Evolutionary conservation across 1,284 basidiomycete species (phyloP).

Genomic region (Sporisorium exsertum): DNA sequence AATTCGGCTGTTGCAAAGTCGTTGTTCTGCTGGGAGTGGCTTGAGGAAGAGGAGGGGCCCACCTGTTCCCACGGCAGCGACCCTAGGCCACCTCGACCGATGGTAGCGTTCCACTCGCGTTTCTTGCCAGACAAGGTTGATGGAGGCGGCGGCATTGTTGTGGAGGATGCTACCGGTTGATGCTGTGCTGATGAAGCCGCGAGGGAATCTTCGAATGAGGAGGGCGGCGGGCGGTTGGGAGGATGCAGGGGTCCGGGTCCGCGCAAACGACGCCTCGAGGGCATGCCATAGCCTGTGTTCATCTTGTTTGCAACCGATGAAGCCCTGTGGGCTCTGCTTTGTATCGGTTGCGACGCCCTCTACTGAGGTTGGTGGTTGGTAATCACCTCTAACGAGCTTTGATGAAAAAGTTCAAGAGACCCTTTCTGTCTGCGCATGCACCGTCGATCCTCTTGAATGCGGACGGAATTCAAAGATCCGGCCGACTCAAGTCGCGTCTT

Average conservation of each 20-base stretch:
- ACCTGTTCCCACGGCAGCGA: constrained; percentile 40
- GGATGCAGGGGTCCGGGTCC: constrained; percentile 42
- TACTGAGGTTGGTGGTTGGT: neutral
- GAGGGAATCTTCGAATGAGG: constrained; percentile 12
- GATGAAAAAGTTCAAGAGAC: neutral
- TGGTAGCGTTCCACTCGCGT: constrained; percentile 34
- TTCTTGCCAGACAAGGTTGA: constrained; percentile 29
- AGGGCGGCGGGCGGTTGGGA: constrained; percentile 22
- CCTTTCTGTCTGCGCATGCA: constrained; percentile 1
- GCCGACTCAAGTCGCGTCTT: neutral
- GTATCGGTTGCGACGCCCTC: neutral
- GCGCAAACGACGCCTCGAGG: constrained; percentile 31
- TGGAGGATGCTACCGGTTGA: neutral
- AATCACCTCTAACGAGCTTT: neutral
- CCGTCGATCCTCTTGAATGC: too few relatives aligned
- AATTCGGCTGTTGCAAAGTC: constrained; percentile 26
- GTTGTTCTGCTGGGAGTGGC: constrained; percentile 2
- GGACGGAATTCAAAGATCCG: constrained; percentile 1
- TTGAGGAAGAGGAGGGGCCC: constrained; percentile 28
- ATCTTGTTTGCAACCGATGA: constrained; percentile 6
- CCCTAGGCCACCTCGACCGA: constrained; percentile 20
- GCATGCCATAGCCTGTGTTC: constrained; percentile 48
- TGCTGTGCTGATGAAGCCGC: neutral
- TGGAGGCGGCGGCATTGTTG: constrained; percentile 23
- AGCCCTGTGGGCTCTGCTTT: neutral